Evolutionary conservation across 2,329 filamentous ascomycete species (phyloP).

Genomic region (Massarina eburnea): DNA sequence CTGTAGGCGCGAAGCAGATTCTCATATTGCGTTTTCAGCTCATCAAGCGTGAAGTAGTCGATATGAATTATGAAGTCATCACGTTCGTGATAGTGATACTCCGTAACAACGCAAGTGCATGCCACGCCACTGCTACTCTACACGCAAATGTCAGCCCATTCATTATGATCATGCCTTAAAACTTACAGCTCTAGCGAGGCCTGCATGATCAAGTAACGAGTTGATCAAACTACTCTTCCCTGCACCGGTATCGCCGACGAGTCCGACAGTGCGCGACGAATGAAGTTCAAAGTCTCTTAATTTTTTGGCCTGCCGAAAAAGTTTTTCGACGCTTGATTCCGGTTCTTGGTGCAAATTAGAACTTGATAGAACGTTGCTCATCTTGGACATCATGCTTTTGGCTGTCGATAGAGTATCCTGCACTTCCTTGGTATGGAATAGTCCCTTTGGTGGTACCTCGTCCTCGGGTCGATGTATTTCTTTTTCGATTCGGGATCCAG

Average conservation of each 20-base stretch:
- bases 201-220: constrained; percentile 47
- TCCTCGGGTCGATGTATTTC: constrained; percentile 13
- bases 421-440: constrained; percentile 8
- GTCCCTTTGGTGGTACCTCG: constrained; percentile 17
- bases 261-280: constrained; percentile 47
- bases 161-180: not conserved
- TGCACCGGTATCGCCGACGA: constrained; percentile 55
- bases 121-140: constrained; percentile 50
- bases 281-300: constrained; percentile 45
- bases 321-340: constrained; percentile 44
- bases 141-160: constrained; percentile 5
- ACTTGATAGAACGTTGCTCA: constrained; percentile 40
- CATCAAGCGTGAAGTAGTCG: constrained; percentile 22
- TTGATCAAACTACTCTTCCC: constrained; percentile 56
- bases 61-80: constrained; percentile 35
- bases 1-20: constrained; percentile 44
- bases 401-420: constrained; percentile 28
- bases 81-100: constrained; percentile 46
- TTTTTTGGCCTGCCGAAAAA: constrained; percentile 35
- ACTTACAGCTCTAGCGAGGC: constrained; percentile 49
- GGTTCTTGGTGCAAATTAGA: constrained; percentile 40
- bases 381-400: constrained; percentile 30
- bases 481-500: constrained; percentile 12
- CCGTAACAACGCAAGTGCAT: constrained; percentile 53
- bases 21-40: constrained; percentile 35